phyloP scores from a whole-genome alignment of 352 stramenopile species.

The Phytophthora nicotianae region DNA sequence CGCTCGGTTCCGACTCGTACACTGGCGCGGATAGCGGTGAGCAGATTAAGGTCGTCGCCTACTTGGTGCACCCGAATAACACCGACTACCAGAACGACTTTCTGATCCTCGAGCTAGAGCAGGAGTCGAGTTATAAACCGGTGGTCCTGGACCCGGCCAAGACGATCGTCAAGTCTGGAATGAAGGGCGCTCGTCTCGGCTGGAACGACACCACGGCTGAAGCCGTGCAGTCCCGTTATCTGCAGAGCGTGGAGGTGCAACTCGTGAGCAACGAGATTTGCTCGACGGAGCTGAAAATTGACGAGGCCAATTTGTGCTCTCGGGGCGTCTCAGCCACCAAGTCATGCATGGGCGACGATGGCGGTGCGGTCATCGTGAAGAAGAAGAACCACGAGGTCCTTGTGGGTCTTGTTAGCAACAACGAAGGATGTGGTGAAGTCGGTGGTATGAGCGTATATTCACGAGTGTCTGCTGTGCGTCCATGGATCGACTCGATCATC shows the following conservation, averaged over 20 bases:
- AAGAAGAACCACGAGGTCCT: slow-evolving; percentile 37
- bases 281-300: slow-evolving; percentile 30
- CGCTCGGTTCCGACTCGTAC: slow-evolving; percentile 52
- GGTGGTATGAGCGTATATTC: slow-evolving; percentile 62
- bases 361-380: slow-evolving; percentile 49
- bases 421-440: slow-evolving; percentile 45
- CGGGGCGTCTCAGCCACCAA: slow-evolving; percentile 43
- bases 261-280: slow-evolving; percentile 49
- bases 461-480: slow-evolving; percentile 47
- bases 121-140: slow-evolving; percentile 35
- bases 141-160: slow-evolving; percentile 39
- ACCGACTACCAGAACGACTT: slow-evolving; percentile 50
- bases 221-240: slow-evolving; percentile 41
- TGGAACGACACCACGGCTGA: slow-evolving; percentile 47
- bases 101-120: slow-evolving; percentile 54
- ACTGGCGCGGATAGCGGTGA: slow-evolving; percentile 45
- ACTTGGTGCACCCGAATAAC: slow-evolving; percentile 49
- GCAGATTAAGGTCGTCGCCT: slow-evolving; percentile 49
- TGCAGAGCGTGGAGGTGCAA: slow-evolving; percentile 52
- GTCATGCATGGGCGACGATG: slow-evolving; percentile 68
- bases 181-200: slow-evolving; percentile 40
- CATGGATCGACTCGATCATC: slow-evolving; percentile 53
- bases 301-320: slow-evolving; percentile 59
- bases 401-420: slow-evolving; percentile 62
- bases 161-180: slow-evolving; percentile 38